A percentile compares a stretch with the other conserved stretches of the same genome.
Conservation (phyloP, 306 rosid species). For the Cucurbita pepo region DNA sequence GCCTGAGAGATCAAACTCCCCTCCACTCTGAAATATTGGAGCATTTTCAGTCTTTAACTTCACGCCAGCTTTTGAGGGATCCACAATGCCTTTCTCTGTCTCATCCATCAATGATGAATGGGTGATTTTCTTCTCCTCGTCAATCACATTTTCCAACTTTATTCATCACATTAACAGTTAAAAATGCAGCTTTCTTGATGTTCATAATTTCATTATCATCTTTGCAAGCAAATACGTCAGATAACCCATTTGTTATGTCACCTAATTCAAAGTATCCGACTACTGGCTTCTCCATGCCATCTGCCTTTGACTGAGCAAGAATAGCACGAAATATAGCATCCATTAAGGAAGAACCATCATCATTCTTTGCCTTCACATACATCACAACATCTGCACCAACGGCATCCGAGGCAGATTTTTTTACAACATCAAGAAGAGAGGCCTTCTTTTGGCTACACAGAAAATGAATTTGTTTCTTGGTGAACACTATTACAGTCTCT, state of each 20-base stretch:
- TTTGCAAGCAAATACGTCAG: slow-evolving; percentile 50
- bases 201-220: slow-evolving; percentile 54
- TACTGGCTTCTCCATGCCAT: slow-evolving; percentile 33
- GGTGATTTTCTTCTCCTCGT: slow-evolving; percentile 69
- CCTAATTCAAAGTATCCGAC: slow-evolving; percentile 47
- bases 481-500: slow-evolving; percentile 79
- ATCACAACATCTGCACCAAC: slow-evolving; percentile 60
- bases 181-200: slow-evolving; percentile 66
- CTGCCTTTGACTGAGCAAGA: slow-evolving; percentile 39
- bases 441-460: slow-evolving; percentile 82
- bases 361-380: slow-evolving; percentile 62
- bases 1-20: slow-evolving; percentile 70
- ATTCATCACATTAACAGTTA: slow-evolving; percentile 64
- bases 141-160: slow-evolving; percentile 85
- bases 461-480: slow-evolving; percentile 63
- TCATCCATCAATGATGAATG: slow-evolving; percentile 87
- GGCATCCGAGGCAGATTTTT: slow-evolving; percentile 50
- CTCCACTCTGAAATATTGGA: slow-evolving; percentile 92
- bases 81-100: slow-evolving; percentile 73
- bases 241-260: slow-evolving; percentile 70
- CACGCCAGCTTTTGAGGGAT: slow-evolving; percentile 60
- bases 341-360: slow-evolving; percentile 66
- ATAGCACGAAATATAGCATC: slow-evolving; percentile 53
- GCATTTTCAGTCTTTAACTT: slow-evolving; percentile 77
- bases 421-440: slow-evolving; percentile 57